These are phyloP conservation scores for Aspergillus sp. DNA, from an alignment of 2,329 filamentous ascomycete genomes.

Conservation along the genomic window DNA sequence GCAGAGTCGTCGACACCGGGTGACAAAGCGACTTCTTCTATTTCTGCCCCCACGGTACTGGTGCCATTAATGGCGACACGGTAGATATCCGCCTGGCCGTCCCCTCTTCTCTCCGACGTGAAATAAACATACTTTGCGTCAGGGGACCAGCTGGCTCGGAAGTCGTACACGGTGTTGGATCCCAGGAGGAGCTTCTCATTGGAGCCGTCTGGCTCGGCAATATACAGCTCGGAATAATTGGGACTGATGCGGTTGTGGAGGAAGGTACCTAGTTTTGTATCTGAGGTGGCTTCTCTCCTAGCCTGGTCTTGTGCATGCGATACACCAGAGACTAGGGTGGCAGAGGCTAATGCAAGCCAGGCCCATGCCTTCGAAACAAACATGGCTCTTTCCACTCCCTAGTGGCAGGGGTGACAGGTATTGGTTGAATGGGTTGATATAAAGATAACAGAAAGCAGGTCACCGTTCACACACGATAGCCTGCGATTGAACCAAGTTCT, in stretches of 20 bases:
- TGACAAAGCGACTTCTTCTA: conserved; percentile 32
- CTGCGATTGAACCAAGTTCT: too few relatives aligned
- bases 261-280: conserved; percentile 20
- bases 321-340: too few relatives aligned
- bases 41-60: conserved; percentile 4
- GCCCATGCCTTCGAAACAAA: too few relatives aligned
- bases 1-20: conserved; percentile 42
- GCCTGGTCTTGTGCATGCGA: too few relatives aligned
- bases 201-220: conserved; percentile 45
- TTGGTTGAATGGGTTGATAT: too few relatives aligned
- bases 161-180: conserved; percentile 38
- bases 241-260: conserved; percentile 43
- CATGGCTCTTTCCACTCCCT: too few relatives aligned
- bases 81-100: conserved; percentile 48
- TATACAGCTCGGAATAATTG: conserved; percentile 26
- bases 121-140: conserved; percentile 46
- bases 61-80: conserved; percentile 40
- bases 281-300: too few relatives aligned
- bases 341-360: too few relatives aligned
- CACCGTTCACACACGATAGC: too few relatives aligned
- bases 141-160: conserved; percentile 43
- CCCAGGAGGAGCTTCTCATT: conserved; percentile 39
- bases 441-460: too few relatives aligned
- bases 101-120: conserved; percentile 43
- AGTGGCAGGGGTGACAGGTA: too few relatives aligned